phyloP scores from a whole-genome alignment of 73 alveolate genomes.

The Paramecium caudatum region DNA sequence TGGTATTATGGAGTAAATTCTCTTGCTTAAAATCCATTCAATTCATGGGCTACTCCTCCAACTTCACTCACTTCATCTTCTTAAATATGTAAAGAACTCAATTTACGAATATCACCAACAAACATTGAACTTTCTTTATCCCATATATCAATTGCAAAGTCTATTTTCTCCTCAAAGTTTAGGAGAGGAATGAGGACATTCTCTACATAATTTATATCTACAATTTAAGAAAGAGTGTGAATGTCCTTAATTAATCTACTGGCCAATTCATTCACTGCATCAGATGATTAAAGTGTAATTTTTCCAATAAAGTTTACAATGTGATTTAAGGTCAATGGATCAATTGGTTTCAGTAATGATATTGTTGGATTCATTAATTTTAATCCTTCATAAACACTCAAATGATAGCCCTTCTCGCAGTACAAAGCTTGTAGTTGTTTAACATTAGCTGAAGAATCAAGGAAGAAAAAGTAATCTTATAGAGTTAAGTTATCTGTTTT shows the following conservation, averaged over 20 bases:
- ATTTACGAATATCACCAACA: constrained; percentile 53
- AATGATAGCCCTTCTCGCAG: constrained; percentile 42
- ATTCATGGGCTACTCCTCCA: constrained; percentile 31
- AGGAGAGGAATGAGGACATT: constrained; percentile 66
- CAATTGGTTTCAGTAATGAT: constrained; percentile 43
- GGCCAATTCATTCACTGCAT: constrained; percentile 56
- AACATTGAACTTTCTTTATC: constrained; percentile 62
- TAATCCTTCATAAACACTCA: constrained; percentile 32
- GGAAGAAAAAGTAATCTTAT: constrained; percentile 33
- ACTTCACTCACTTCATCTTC: constrained; percentile 27
- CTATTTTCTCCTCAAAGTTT: constrained; percentile 66
- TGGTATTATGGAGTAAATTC: constrained; percentile 53
- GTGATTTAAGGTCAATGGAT: constrained; percentile 36
- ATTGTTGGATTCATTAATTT: constrained; percentile 18
- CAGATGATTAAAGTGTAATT: neutral
- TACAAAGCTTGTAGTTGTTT: neutral
- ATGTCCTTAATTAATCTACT: constrained; percentile 57
- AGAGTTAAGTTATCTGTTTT: constrained; percentile 31
- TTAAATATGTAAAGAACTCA: constrained; percentile 21
- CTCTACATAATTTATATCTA: constrained; percentile 72
- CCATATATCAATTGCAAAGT: constrained; percentile 66
- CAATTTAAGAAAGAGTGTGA: constrained; percentile 15
- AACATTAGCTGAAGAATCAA: constrained; percentile 57
- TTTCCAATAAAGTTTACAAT: constrained; percentile 67
- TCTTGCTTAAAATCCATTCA: constrained; percentile 56